Conservation (phyloP, 2,329 filamentous ascomycete species). For the Pestalotiopsis sp. region DNA sequence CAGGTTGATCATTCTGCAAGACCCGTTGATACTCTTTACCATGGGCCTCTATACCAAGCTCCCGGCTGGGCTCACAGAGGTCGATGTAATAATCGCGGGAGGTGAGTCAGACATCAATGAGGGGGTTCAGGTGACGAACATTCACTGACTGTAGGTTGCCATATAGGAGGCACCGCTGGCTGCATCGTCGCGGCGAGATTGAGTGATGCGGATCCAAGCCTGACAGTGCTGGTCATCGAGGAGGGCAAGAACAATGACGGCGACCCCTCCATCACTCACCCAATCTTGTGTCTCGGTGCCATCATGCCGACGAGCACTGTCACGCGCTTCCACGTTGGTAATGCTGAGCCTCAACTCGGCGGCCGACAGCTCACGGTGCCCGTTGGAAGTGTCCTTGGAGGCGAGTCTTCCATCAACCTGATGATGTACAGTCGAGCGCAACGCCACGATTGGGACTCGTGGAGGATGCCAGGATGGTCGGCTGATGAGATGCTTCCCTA, state of each 20-base stretch:
- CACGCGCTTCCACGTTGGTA: constrained; percentile 13
- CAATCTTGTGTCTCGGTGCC: constrained; percentile 14
- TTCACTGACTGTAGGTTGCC: background rate
- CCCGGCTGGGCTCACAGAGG: background rate
- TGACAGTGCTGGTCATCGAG: constrained; percentile 22
- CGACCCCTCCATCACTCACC: constrained; percentile 11
- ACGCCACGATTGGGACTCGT: constrained; percentile 31
- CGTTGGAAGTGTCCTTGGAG: constrained; percentile 49
- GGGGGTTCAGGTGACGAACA: background rate
- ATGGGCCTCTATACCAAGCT: constrained; percentile 6
- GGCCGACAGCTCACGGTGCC: constrained; percentile 17
- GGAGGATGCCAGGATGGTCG: constrained; percentile 29
- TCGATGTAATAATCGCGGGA: constrained; percentile 5
- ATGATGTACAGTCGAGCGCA: constrained; percentile 40
- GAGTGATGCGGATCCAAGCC: constrained; percentile 19
- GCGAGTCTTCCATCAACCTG: constrained; percentile 53
- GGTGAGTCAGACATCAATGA: background rate
- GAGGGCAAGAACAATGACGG: constrained; percentile 17
- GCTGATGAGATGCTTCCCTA: constrained; percentile 26
- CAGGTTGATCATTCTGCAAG: background rate
- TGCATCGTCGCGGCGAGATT: constrained; percentile 24
- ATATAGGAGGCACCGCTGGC: constrained; percentile 19
- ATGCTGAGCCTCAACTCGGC: background rate
- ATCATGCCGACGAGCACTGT: constrained; percentile 13
- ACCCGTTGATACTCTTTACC: background rate